Evolutionary conservation across 202 grass and related monocot genomes (phyloP).

Genomic region (Carex arenaria): DNA sequence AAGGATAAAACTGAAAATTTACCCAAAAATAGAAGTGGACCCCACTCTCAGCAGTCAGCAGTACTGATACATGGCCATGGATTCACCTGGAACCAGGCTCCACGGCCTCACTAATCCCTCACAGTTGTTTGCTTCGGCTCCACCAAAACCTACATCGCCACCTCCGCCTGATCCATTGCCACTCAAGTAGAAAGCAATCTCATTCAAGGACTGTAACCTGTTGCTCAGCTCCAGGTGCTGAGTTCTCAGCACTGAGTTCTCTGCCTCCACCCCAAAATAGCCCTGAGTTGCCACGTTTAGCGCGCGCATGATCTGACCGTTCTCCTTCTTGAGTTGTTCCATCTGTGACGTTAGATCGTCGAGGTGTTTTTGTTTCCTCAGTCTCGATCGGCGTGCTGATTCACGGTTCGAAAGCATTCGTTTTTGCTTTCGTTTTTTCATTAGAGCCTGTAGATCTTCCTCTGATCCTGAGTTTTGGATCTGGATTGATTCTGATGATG

Average conservation of each 20-base stretch:
- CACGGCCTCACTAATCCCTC: slow-evolving; percentile 15
- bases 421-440: slow-evolving; percentile 70
- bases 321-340: slow-evolving; percentile 62
- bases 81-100: slow-evolving; percentile 18
- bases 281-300: slow-evolving; percentile 56
- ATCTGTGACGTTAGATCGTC: slow-evolving; percentile 69
- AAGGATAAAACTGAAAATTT: slow-evolving; percentile 1
- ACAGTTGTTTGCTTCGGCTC: slow-evolving; percentile 9
- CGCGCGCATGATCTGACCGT: slow-evolving; percentile 57
- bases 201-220: slow-evolving; percentile 54
- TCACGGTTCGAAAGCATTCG: slow-evolving; percentile 89
- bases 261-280: slow-evolving; percentile 51
- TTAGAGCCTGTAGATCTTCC: slow-evolving; percentile 56
- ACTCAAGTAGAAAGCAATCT: slow-evolving; percentile 57
- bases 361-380: slow-evolving; percentile 87
- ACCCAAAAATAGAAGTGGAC: background rate
- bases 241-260: slow-evolving; percentile 82
- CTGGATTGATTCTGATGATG: background rate
- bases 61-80: slow-evolving; percentile 25
- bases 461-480: slow-evolving; percentile 33
- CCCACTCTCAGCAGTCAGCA: slow-evolving; percentile 2
- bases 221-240: slow-evolving; percentile 55
- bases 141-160: background rate
- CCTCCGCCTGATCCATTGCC: slow-evolving; percentile 1
- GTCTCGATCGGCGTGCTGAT: slow-evolving; percentile 73